Evolutionary conservation across 1,284 basidiomycete species (phyloP).

Genomic region (Ceratobasidium sp.): DNA sequence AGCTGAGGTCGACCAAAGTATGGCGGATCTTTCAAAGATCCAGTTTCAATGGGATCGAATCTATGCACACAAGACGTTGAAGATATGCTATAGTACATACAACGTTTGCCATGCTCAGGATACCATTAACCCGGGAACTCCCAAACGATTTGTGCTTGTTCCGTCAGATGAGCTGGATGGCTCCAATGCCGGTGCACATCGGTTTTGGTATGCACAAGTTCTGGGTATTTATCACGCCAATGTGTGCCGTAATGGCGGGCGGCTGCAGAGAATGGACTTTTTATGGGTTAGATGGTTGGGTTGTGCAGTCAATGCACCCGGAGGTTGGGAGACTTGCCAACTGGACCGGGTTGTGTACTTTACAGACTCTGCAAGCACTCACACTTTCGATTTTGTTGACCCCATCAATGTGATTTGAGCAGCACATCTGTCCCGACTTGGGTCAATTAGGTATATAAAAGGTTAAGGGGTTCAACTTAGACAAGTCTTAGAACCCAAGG

Average conservation of each 20-base stretch:
- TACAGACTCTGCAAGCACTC: constrained; percentile 6
- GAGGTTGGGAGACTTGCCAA: constrained; percentile 41
- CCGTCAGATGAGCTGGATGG: background rate
- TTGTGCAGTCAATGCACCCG: constrained; percentile 32
- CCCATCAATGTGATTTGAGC: constrained; percentile 50
- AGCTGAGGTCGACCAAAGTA: background rate
- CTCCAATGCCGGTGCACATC: constrained; percentile 37
- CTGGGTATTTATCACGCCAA: constrained; percentile 48
- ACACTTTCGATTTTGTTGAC: constrained; percentile 54
- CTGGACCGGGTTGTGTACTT: constrained; percentile 50
- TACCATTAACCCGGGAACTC: constrained; percentile 9
- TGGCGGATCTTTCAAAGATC: background rate
- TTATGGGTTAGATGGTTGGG: constrained; percentile 48
- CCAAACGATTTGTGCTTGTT: constrained; percentile 9
- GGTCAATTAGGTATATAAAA: no score
- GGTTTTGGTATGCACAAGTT: constrained; percentile 49
- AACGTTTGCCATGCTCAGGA: constrained; percentile 30
- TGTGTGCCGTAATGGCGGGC: constrained; percentile 21
- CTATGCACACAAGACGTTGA: background rate
- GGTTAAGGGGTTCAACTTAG: no score
- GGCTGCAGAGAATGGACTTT: constrained; percentile 39
- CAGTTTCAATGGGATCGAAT: constrained; percentile 10
- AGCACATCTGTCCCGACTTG: no score
- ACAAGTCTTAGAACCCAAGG: no score
- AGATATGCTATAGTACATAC: constrained; percentile 34